Evolutionary conservation across 371 early-diverging fungal species (phyloP), one percentile per base, ranked within the genome.

Genomic region (Saksenaea vasiformis): DNA sequence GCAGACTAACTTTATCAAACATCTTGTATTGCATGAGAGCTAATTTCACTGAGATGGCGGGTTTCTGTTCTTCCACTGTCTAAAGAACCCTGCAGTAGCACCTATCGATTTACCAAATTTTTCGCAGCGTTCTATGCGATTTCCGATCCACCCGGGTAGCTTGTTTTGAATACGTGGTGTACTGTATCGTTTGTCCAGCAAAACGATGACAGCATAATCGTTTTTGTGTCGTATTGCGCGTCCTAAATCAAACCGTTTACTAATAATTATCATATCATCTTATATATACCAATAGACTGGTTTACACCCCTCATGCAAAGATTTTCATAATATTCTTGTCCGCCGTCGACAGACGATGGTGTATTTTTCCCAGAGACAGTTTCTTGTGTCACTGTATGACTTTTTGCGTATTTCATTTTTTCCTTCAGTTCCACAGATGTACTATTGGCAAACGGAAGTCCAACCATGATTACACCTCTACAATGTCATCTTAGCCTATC

Each of bases 231-330:
- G 85, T 60, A 98, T 91, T 3, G 96, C 97, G 57, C 99, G 84
- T 35, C 96, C 93, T 80, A 75, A 19, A 14, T 13, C 9, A 4
- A 22, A 15, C 5, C 47, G 51, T 54, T 47, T 38, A 35, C 38
- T 38, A 54, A 36, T 55, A 35, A 7, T 10, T 22, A 22, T 3
- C n/a, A n/a, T n/a, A 11, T 22, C 24, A 22, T 22, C 0, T 10
- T 19, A n/a, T 53, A 4, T 47, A 63, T 72, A 81, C 96, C 97
- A 55, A 97, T 95, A 1, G 97, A 91, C 73, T 99, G 99, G 77
- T 99, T 99, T 0, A 99, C 95, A 4, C 94, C 91, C 28, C 92
- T 88, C 97, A 99, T 97, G 77, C 95, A 95, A 31, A 96, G 68
- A 65, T 95, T 93, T 68, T 95, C 93, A 60, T 95, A 95, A 68